A percentile compares a stretch with the other conserved stretches of the same genome.
These are phyloP conservation scores for Rhododendron griersonianum DNA, from an alignment of 148 eudicot genomes.

Conservation along the genomic window DNA sequence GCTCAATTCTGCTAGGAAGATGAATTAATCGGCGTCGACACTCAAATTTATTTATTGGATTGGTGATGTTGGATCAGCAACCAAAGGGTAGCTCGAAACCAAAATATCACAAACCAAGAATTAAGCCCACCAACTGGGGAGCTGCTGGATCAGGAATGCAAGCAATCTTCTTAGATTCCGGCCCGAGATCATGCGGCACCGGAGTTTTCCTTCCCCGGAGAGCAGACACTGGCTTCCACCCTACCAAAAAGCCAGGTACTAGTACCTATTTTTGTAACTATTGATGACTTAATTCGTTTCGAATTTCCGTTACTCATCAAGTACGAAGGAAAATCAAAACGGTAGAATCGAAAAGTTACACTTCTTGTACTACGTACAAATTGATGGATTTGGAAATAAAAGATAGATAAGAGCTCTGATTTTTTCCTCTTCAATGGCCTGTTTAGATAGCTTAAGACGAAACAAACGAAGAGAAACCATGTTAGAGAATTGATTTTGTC, in stretches of 20 bases:
- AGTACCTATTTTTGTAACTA: background rate
- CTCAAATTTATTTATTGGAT: background rate
- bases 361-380: too few species aligned
- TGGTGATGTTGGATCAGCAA: slow-evolving; percentile 4
- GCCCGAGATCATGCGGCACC: slow-evolving; percentile 46
- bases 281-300: background rate
- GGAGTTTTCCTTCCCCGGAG: slow-evolving; percentile 65
- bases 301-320: background rate
- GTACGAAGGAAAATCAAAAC: background rate
- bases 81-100: slow-evolving; percentile 20
- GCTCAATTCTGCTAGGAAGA: background rate
- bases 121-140: slow-evolving; percentile 21
- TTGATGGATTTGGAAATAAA: background rate
- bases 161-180: slow-evolving; percentile 53
- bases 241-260: slow-evolving; percentile 46
- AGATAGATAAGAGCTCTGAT: background rate
- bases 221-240: slow-evolving; percentile 24
- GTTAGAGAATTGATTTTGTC: too few species aligned
- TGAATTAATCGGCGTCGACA: background rate
- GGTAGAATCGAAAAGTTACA: background rate
- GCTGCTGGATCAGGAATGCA: slow-evolving; percentile 65
- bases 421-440: background rate
- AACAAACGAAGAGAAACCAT: background rate
- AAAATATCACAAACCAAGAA: slow-evolving; percentile 26
- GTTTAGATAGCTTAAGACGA: background rate